Base-by-base conservation (phyloP, 805 yeast genomes). In the Starmerella sirachaensis region DNA sequence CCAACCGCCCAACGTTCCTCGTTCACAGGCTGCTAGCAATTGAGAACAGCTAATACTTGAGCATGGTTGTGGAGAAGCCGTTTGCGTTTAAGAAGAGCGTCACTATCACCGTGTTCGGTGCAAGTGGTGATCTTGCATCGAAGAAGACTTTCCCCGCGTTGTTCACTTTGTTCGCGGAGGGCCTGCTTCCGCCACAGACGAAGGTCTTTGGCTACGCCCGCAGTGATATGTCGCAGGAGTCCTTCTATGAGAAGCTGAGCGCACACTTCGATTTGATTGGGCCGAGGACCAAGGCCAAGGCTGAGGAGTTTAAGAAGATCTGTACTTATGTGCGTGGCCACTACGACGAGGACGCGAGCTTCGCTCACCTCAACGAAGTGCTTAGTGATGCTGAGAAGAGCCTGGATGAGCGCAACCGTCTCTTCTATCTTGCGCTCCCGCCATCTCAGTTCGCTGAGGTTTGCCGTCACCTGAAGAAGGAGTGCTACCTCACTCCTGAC, bases 191-290 rank as follows among this genome's bases (percentile, higher is more conserved):
- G 8, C 53, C 63, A 10, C 59, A 76, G 20, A 75, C 80, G 26
- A 73, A 74, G 54, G 83, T 91, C 52, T 70, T 82, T 48, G 98
- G 98, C 18, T 91, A 81, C 58, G 98, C 98, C 20, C 72, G 98
- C 52, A 78, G 95, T 16, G 67, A 79, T 35, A 60, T 91, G 61
- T 55, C 69, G 21, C 64, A 66, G 26, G 79, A 71, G 17, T 91
- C 81, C 25, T 71, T 83, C 59, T 73, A 74, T 53, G 62, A 65
- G 32, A 71, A 93, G 56, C 69, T 86, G 49, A 66, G 67, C 45
- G 72, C 73, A 21, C 69, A 69, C 59, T 71, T 91, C 61, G 69
- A 69, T 48, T 64, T 68, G 29, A 56, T 65, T n/a, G 72, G 69
- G 27, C 70, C 66, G 28, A 61, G 55, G 16, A 46, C 53, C 29